A percentile compares a stretch with the other conserved stretches of the same genome.
Evolutionary conservation across 805 yeast genomes (phyloP).

Genomic region (Sporopachydermia lactativora): DNA sequence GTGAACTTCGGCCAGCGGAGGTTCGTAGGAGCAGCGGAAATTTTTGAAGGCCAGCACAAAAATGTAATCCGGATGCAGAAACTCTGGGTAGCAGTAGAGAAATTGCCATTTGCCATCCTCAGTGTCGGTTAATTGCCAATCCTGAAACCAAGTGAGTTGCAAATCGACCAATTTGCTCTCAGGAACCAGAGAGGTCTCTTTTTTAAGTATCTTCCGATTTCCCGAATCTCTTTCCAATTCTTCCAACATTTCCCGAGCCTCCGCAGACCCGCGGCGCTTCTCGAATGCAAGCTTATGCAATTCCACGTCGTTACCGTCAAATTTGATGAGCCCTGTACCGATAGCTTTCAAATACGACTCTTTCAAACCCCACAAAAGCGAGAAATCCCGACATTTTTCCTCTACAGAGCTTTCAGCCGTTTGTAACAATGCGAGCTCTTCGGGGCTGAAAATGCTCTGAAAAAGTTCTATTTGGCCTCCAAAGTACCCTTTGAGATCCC

Average conservation of each 20-base stretch:
- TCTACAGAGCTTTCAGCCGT: constrained; percentile 7
- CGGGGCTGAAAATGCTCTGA: constrained; percentile 25
- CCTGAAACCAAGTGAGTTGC: too few species aligned
- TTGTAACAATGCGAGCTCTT: constrained; percentile 23
- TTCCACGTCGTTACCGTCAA: constrained; percentile 1
- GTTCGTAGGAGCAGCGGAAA: neutral
- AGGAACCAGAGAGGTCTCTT: too few species aligned
- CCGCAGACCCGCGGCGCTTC: too few species aligned
- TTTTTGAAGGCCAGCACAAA: neutral
- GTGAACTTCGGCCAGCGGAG: neutral
- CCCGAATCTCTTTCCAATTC: neutral
- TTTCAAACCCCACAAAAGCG: constrained; percentile 66
- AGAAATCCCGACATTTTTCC: constrained; percentile 24
- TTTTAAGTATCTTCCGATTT: too few species aligned
- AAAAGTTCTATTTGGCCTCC: constrained; percentile 24
- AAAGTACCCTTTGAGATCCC: constrained; percentile 15
- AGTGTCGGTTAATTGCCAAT: too few species aligned
- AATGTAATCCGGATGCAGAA: neutral
- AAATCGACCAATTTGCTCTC: too few species aligned
- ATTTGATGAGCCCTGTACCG: constrained; percentile 43
- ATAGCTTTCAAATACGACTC: constrained; percentile 58
- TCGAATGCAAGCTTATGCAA: neutral
- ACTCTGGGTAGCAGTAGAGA: neutral
- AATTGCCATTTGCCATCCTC: neutral
- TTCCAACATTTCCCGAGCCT: too few species aligned